phyloP scores from a whole-genome alignment of 371 early-diverging fungal genomes.

The Mucor sp. region DNA sequence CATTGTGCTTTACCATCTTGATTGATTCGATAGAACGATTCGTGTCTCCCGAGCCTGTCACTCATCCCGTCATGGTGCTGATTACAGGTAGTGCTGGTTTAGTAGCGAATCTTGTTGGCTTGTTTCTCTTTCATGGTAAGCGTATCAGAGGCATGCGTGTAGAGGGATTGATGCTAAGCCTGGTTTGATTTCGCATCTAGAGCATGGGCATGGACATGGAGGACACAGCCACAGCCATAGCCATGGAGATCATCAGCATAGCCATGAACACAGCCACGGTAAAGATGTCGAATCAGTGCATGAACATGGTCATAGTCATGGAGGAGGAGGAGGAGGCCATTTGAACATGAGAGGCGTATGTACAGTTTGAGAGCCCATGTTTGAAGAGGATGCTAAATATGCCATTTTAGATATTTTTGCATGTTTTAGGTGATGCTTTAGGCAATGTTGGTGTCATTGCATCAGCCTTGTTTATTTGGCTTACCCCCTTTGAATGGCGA shows the following conservation, averaged over 20 bases:
- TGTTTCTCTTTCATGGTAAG: constrained; percentile 77
- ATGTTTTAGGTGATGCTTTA: constrained; percentile 95
- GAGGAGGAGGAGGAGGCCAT: constrained; percentile 40
- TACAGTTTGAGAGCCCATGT: neutral
- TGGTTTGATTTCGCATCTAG: neutral
- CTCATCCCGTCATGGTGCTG: constrained; percentile 76
- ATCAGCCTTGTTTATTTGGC: constrained; percentile 81
- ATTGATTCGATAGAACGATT: constrained; percentile 90
- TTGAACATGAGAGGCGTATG: constrained; percentile 87
- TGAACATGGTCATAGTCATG: constrained; percentile 20
- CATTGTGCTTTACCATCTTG: constrained; percentile 86
- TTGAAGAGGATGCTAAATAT: neutral
- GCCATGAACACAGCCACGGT: constrained; percentile 31
- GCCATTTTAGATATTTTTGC: constrained; percentile 72
- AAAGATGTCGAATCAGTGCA: constrained; percentile 18
- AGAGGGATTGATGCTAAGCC: neutral
- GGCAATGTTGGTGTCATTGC: constrained; percentile 92
- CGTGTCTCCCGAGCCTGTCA: constrained; percentile 66
- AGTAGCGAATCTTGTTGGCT: constrained; percentile 79
- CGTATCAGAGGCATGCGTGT: neutral
- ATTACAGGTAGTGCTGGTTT: constrained; percentile 86
- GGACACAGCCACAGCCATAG: constrained; percentile 41
- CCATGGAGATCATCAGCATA: neutral
- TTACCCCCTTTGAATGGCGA: constrained; percentile 66
- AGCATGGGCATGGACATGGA: constrained; percentile 36